Base-by-base conservation (phyloP, 2,329 filamentous ascomycete species). In the Microsporum canis region DNA sequence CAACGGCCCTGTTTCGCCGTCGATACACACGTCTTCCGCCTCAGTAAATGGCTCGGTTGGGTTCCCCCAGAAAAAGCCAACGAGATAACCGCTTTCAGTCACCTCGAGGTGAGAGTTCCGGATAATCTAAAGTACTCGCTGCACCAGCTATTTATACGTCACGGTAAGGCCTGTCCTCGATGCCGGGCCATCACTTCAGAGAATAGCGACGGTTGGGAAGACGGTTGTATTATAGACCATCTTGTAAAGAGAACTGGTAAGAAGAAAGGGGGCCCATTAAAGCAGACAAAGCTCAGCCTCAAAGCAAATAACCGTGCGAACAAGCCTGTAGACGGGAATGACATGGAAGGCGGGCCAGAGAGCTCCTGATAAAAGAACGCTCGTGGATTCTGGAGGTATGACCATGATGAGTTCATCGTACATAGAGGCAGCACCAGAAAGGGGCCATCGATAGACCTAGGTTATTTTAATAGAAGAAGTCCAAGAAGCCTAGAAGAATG, bases 21-120 rank as follows among this genome's bases (percentile, higher is more conserved):
- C 6, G 84, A 87, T 65, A 87, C 84, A 1, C 84, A 87, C 69
- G 83, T 86, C 62, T 86, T 85, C 67, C 80, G 84, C 1, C 77
- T 86, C 12, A 81, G 78, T 65, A 80, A 81, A 59, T 84, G 84
- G 77, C 76, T 87, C 0, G 79, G 79, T 29, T 86, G 84, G 84
- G 75, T 85, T 1, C 84, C 84, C 0, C 70, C 76, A 5, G 72
- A 75, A 65, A 75, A 75, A 27, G 71, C 74, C 1, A 78, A 78
- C 36, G 74, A 75, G 59, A 66, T 74, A 51, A 81, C 78, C 1
- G 80, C 82, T 0, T 85, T 82, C 66, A 78, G 76, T 2, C 84
- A 86, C 68, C 79, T 83, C 64, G 83, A 87, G 62, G 81, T 82
- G 1, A 74, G 78, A 36, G 78, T 87, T 23, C 84, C 84, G 1